These are phyloP conservation scores for Lyophyllum atratum DNA, from an alignment of 768 basidiomycete species.

Conservation along the genomic window DNA sequence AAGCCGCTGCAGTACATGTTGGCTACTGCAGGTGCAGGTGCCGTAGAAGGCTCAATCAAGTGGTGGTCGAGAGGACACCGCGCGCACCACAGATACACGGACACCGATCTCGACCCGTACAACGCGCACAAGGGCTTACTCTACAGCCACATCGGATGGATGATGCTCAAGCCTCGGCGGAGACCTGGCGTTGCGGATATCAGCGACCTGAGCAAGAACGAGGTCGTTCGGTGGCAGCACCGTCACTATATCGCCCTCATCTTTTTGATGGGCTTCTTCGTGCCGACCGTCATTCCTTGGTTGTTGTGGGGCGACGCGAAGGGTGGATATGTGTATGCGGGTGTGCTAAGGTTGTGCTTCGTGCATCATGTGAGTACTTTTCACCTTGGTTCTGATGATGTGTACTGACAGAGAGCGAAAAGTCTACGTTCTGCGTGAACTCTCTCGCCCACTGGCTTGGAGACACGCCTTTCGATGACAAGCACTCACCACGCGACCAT, in stretches of 20 bases:
- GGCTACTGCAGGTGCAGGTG: conserved; percentile 85
- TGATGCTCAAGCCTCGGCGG: conserved; percentile 88
- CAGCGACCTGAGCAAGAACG: conserved; percentile 79
- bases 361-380: conserved; percentile 77
- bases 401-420: background rate
- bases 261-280: conserved; percentile 64
- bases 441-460: conserved; percentile 97
- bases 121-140: conserved; percentile 87
- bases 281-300: conserved; percentile 81
- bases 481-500: conserved; percentile 91
- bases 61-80: conserved; percentile 99
- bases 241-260: conserved; percentile 73
- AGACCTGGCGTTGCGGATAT: conserved; percentile 91
- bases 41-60: conserved; percentile 94
- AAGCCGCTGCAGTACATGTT: conserved; percentile 83
- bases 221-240: conserved; percentile 87
- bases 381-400: conserved; percentile 7
- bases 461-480: conserved; percentile 91
- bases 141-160: conserved; percentile 91
- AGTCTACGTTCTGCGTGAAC: conserved; percentile 97
- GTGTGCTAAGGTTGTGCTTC: conserved; percentile 73
- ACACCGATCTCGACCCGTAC: conserved; percentile 96
- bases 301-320: conserved; percentile 82
- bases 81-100: conserved; percentile 96
- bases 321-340: conserved; percentile 88